Percentiles rank a stretch among this genome's conserved stretches.
phyloP scores from a whole-genome alignment of 176 grass and related monocot genomes.

The Echinochloa phyllopogon region DNA sequence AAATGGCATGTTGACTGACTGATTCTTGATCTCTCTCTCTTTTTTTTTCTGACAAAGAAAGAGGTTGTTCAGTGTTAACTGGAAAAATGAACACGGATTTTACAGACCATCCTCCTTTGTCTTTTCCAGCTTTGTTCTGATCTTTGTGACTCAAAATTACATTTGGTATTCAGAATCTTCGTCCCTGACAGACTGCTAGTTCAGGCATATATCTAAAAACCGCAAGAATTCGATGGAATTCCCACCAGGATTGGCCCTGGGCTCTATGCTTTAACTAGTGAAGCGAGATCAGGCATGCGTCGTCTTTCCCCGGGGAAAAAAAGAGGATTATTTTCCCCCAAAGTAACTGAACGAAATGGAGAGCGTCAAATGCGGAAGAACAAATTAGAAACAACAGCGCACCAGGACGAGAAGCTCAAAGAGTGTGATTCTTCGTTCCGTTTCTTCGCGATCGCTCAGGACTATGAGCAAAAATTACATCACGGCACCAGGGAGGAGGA shows the following conservation, averaged over 20 bases:
- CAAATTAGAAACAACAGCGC: neutral
- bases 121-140: neutral
- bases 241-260: neutral
- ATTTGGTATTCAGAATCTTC: neutral
- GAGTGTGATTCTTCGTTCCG: conserved; percentile 38
- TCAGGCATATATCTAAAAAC: conserved; percentile 33
- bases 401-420: conserved; percentile 35
- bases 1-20: conserved; percentile 20
- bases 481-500: conserved; percentile 6
- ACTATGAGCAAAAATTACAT: conserved; percentile 54
- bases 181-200: conserved; percentile 9
- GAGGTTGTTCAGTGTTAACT: neutral
- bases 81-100: neutral
- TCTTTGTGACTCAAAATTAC: neutral
- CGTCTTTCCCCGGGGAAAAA: neutral
- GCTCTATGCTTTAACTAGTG: neutral
- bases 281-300: conserved; percentile 10
- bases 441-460: conserved; percentile 47
- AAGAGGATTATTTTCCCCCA: neutral
- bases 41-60: neutral
- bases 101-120: neutral
- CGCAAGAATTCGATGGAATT: conserved; percentile 17
- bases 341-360: conserved; percentile 24
- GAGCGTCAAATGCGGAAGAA: conserved; percentile 10
- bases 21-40: neutral